These are phyloP conservation scores for Infundibulicybe gibba DNA, from an alignment of 768 basidiomycete species.

Conservation along the genomic window DNA sequence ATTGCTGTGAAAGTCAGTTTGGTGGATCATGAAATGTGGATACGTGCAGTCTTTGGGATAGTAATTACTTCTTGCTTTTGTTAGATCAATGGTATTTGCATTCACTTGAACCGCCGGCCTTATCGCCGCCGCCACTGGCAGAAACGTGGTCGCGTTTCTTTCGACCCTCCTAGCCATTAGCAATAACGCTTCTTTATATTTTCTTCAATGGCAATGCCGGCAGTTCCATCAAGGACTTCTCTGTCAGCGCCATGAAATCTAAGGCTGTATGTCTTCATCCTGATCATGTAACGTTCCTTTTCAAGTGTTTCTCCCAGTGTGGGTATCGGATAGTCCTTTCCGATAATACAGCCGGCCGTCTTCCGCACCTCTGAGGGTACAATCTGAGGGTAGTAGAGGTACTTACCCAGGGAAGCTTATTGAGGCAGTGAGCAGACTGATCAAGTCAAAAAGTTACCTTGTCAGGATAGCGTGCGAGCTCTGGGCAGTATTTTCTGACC, in stretches of 20 bases:
- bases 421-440: not conserved
- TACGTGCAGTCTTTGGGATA: no score
- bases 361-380: slow-evolving; percentile 5
- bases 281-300: slow-evolving; percentile 5
- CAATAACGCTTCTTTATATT: slow-evolving; percentile 2
- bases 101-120: not conserved
- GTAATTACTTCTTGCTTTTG: not conserved
- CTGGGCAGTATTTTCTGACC: slow-evolving; percentile 7
- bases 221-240: slow-evolving; percentile 6
- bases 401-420: not conserved
- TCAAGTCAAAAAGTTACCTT: slow-evolving; percentile 3
- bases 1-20: not conserved
- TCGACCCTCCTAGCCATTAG: not conserved
- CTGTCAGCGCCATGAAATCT: slow-evolving; percentile 3
- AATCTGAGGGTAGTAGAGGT: slow-evolving; percentile 4
- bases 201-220: not conserved
- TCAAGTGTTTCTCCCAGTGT: slow-evolving; percentile 5
- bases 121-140: slow-evolving; percentile 5
- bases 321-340: slow-evolving; percentile 6
- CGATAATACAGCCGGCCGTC: slow-evolving; percentile 5
- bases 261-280: slow-evolving; percentile 2
- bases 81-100: not conserved
- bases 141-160: slow-evolving; percentile 1
- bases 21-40: no score
- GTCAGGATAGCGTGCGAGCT: slow-evolving; percentile 6